A percentile compares a stretch with the other conserved stretches of the same genome.
Conservation (phyloP, 2,329 filamentous ascomycete genomes). For the Hypoxylon sp. region DNA sequence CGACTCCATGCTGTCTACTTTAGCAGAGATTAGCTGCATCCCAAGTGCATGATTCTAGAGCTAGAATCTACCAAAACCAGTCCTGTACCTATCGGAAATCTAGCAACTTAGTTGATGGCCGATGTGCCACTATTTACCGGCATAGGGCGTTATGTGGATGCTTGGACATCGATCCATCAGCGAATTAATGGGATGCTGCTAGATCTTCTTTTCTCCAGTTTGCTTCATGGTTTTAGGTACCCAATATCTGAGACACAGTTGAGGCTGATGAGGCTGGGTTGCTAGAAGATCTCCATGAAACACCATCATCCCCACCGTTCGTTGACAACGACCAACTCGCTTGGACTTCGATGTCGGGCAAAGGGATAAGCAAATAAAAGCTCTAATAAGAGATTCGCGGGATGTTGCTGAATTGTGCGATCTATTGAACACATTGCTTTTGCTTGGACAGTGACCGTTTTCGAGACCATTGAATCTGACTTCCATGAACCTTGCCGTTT, state of each 20-base stretch:
- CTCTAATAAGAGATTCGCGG: slow-evolving; percentile 16
- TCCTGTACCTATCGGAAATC: slow-evolving; percentile 32
- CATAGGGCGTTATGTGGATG: slow-evolving; percentile 26
- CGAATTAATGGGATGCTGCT: slow-evolving; percentile 20
- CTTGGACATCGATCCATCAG: slow-evolving; percentile 25
- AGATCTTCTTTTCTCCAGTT: slow-evolving; percentile 19
- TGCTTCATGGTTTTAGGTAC: slow-evolving; percentile 17
- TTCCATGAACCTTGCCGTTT: slow-evolving; percentile 43
- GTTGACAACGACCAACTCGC: slow-evolving; percentile 4
- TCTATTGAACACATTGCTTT: slow-evolving; percentile 33
- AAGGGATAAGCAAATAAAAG: slow-evolving; percentile 5
- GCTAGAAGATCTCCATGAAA: slow-evolving; percentile 29
- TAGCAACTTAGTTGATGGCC: slow-evolving; percentile 13
- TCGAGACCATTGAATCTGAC: slow-evolving; percentile 25
- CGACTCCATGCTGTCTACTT: slow-evolving; percentile 16
- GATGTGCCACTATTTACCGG: slow-evolving; percentile 28
- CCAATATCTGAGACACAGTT: slow-evolving; percentile 34
- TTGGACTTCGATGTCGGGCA: background rate
- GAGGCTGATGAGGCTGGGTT: slow-evolving; percentile 40
- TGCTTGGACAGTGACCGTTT: slow-evolving; percentile 16
- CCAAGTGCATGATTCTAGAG: slow-evolving; percentile 25
- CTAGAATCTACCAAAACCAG: slow-evolving; percentile 23
- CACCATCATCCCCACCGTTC: slow-evolving; percentile 13
- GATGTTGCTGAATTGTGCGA: slow-evolving; percentile 16
- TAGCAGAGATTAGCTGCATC: slow-evolving; percentile 31